phyloP scores from a whole-genome alignment of 345 rosid species.

The Draba incana region DNA sequence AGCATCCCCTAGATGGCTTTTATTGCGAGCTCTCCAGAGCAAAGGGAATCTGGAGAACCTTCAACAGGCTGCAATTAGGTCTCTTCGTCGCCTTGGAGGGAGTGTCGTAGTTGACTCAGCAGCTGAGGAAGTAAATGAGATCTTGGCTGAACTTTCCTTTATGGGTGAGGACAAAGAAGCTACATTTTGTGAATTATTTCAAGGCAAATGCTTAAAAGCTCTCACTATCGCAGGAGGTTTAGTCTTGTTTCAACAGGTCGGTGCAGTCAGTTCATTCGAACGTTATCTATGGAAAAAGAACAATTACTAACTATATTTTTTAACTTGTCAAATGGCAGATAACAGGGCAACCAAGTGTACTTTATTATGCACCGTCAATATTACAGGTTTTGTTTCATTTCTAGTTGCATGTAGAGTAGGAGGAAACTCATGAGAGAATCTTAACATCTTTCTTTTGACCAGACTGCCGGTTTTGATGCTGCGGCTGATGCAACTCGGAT shows the following conservation, averaged over 20 bases:
- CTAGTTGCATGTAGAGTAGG: neutral
- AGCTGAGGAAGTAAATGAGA: conserved; percentile 70
- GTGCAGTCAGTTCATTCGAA: conserved; percentile 26
- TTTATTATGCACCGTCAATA: conserved; percentile 92
- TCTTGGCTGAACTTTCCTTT: conserved; percentile 65
- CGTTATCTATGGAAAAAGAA: neutral
- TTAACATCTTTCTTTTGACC: conserved; percentile 28
- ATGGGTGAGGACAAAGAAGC: conserved; percentile 74
- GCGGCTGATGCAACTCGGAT: conserved; percentile 97
- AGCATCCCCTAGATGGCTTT: conserved; percentile 93
- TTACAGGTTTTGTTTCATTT: conserved; percentile 60
- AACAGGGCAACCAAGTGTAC: conserved; percentile 99
- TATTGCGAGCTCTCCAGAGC: conserved; percentile 74
- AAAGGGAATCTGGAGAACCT: conserved; percentile 69
- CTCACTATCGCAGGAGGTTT: conserved; percentile 82
- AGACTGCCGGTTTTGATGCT: conserved; percentile 97
- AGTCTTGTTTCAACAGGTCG: conserved; percentile 97
- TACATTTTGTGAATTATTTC: conserved; percentile 63
- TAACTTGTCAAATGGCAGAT: conserved; percentile 51
- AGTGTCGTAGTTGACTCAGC: conserved; percentile 69
- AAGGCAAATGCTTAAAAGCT: conserved; percentile 92
- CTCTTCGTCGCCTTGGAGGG: conserved; percentile 81
- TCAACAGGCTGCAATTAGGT: conserved; percentile 62
- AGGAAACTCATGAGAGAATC: conserved; percentile 8
- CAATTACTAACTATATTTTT: neutral